Conservation (phyloP, 208 protist species). For the Wallacemonas sp. region DNA sequence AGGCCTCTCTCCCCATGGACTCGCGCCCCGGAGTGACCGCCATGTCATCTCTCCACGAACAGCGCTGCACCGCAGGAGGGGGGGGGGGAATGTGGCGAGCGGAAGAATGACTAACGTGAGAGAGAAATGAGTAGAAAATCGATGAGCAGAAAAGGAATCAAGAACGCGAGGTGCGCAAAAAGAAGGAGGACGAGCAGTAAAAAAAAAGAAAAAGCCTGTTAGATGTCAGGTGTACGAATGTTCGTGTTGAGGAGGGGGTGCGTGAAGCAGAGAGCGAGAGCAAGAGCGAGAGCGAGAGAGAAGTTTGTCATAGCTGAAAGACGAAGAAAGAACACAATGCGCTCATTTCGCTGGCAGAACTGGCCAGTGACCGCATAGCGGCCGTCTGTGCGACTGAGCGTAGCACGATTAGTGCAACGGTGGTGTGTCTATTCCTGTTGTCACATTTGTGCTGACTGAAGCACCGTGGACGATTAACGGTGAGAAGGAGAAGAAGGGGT, state of each 20-base stretch:
- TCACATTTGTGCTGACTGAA: no score
- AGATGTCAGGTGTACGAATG: no score
- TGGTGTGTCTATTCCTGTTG: no score
- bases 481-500: neutral
- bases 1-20: neutral
- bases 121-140: slow-evolving; percentile 10
- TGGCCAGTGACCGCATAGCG: no score
- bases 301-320: no score
- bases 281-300: slow-evolving; percentile 12
- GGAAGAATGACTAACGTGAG: slow-evolving; percentile 1
- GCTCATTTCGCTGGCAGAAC: no score
- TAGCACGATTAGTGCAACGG: no score
- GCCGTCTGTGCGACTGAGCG: no score
- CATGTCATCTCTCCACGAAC: neutral
- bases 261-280: no score
- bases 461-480: no score
- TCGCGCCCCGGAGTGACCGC: neutral
- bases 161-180: slow-evolving; percentile 5
- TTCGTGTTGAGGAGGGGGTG: no score
- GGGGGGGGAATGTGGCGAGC: neutral
- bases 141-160: slow-evolving; percentile 1
- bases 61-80: neutral
- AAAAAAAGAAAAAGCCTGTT: slow-evolving; percentile 13
- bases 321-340: no score
- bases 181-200: neutral